Percentiles rank a stretch among this genome's conserved stretches.
These are phyloP conservation scores for Ceratopteris richardii DNA, from an alignment of 75 land plant species.

Conservation along the genomic window DNA sequence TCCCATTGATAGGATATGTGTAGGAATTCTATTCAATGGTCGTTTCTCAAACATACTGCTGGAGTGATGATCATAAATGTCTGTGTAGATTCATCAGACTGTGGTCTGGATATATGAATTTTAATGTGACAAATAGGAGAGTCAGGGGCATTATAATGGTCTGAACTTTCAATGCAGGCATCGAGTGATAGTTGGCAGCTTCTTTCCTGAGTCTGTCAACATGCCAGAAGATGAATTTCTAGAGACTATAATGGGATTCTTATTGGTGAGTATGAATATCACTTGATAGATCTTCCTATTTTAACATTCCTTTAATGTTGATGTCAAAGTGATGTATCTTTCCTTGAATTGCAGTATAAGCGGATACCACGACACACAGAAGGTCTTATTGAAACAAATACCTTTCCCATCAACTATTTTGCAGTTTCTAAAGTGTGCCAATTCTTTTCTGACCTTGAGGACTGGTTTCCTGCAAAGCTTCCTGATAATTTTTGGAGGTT, in stretches of 20 bases:
- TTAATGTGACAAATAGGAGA: too few species aligned
- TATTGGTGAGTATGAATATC: slow-evolving; percentile 22
- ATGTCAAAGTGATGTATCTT: neutral
- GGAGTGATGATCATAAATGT: too few species aligned
- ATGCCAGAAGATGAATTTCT: slow-evolving; percentile 34
- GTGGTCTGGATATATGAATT: too few species aligned
- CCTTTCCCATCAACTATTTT: slow-evolving; percentile 43
- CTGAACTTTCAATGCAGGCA: slow-evolving; percentile 29
- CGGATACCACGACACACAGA: slow-evolving; percentile 39
- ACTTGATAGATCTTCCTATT: neutral
- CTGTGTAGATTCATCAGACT: too few species aligned
- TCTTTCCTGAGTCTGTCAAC: slow-evolving; percentile 33
- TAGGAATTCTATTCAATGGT: too few species aligned
- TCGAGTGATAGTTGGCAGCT: slow-evolving; percentile 25
- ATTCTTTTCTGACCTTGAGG: slow-evolving; percentile 23
- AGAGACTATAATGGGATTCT: slow-evolving; percentile 27
- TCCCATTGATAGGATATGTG: too few species aligned
- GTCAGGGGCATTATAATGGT: too few species aligned
- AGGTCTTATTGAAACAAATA: slow-evolving; percentile 21
- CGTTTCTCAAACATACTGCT: too few species aligned
- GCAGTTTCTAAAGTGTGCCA: slow-evolving; percentile 24
- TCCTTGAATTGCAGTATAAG: slow-evolving; percentile 29
- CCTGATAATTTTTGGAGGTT: slow-evolving; percentile 37
- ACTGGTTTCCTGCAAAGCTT: slow-evolving; percentile 28
- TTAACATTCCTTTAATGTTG: neutral